These are phyloP conservation scores for Allomyces javanicus DNA, from an alignment of 192 early-diverging fungal species.

Conservation along the genomic window DNA sequence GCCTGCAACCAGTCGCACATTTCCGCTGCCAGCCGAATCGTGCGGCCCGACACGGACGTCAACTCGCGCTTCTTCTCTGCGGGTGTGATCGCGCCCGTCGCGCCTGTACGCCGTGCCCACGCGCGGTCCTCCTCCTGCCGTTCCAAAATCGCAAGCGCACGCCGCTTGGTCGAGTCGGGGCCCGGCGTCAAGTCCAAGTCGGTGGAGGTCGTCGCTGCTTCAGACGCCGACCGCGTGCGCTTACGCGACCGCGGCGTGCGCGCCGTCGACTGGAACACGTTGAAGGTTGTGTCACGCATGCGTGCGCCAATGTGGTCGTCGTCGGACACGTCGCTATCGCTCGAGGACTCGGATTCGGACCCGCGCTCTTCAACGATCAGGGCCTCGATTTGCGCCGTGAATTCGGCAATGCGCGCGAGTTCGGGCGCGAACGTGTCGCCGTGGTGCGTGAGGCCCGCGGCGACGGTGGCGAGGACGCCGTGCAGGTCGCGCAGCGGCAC, in stretches of 20 bases:
- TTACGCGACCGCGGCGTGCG: background rate
- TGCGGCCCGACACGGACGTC: background rate
- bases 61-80: background rate
- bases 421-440: background rate
- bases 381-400: background rate
- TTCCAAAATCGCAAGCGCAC: background rate
- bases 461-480: background rate
- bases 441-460: background rate
- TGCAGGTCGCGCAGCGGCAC: background rate
- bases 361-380: background rate
- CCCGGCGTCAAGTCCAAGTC: background rate
- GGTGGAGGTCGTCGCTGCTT: background rate
- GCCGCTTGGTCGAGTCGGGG: background rate
- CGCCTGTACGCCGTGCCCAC: background rate
- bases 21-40: background rate
- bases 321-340: background rate
- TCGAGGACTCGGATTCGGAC: background rate
- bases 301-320: background rate
- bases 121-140: background rate
- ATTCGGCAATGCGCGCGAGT: background rate
- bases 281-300: background rate
- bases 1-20: background rate
- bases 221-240: background rate
- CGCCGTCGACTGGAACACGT: background rate
- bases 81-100: background rate